Evolutionary conservation across 306 rosid species (phyloP), one percentile per base, ranked within the genome.

Genomic region (Morella rubra): DNA sequence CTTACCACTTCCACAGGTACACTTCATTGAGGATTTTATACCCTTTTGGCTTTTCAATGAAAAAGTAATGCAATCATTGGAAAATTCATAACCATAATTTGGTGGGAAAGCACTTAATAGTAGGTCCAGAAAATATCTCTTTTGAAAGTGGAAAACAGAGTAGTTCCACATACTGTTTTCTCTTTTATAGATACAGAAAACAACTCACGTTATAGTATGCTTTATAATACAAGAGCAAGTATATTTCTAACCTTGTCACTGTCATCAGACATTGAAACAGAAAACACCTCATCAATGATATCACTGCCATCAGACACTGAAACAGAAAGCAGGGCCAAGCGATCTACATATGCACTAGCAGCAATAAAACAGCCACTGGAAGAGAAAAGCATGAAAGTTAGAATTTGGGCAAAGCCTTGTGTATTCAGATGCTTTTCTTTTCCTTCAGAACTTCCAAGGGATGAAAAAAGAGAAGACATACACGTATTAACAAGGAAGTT

Each of bases 321-420:
- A 88, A 91, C 73, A n/a, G 97, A 90, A 85, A 94, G 86, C 77
- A 94, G 74, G 67, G 92, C 97, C 91, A 92, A 51, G 53, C 81
- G 89, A 85, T 86, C 87, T 83, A 89, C 96, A 81, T 87, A 94
- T 69, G 96, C 96, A 79, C 98, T 90, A 73, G 83, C 87, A 85
- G 98, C 98, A 79, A 94, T 83, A 85, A 87, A 94, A 86, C 96
- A 90, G 86, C 98, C 98, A 86, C 97, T 92, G 93, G 62, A 89
- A 68, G 86, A 82, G 77, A 82, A 76, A 73, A 83, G 14, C 72
- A 50, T 10, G 20, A 8, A 73, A 69, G 61, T 81, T 76, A 84
- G 69, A 46, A 51, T n/a, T 15, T 61, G 7, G 42, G 58, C 77
- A 77, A 65, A 81, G 55, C 56, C 40, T 50, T 69, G 74, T 52